Base-by-base conservation (phyloP, 1,284 basidiomycete species). In the Cerioporus squamosus region DNA sequence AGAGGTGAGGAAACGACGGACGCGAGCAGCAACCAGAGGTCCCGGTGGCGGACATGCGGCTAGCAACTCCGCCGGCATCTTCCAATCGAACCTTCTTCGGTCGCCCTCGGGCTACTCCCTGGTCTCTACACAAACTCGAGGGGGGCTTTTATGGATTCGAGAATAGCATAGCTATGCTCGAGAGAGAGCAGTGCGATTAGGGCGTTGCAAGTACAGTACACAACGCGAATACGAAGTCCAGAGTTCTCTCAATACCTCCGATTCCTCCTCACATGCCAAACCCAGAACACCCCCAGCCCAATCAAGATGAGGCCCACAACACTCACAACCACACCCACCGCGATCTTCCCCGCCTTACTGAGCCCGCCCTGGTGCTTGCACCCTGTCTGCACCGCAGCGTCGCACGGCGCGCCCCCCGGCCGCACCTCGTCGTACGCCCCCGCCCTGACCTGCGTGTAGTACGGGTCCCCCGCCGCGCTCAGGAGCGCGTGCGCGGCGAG, bases 391-490 rank as follows among this genome's bases (percentile, higher is more conserved):
- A 91, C 84, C 20, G 82, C 91, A 26, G 79, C 79, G 68, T 94
- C 94, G 70, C 93, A 95, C 1, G 93, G 94, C 59, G 75, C 72
- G 24, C 89, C 91, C 5, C 75, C 73, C 0, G 92, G 93, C 55
- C 80, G 80, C 33, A 83, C 81, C 47, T 80, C 80, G 4, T 78
- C 79, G 70, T 90, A 93, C 45, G 82, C 84, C 36, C 89, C 90
- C 0, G 81, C 83, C 70, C 84, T 74, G 33, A 95, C 75, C 12
- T 78, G 73, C 23, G 90, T 91, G 70, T 86, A 97, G 74, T 81
- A 93, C 0, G 94, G 94, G 66, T 96, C 92, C n/a, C 77, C 75
- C 1, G 81, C 81, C 60, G 86, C 84, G 61, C 82, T 86, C 55
- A 88, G 69, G 43, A 87, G 80, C 55, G 87, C 86, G 77, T 87